These are phyloP conservation scores for Coemansia interrupta DNA, from an alignment of 192 early-diverging fungal species.

Conservation along the genomic window DNA sequence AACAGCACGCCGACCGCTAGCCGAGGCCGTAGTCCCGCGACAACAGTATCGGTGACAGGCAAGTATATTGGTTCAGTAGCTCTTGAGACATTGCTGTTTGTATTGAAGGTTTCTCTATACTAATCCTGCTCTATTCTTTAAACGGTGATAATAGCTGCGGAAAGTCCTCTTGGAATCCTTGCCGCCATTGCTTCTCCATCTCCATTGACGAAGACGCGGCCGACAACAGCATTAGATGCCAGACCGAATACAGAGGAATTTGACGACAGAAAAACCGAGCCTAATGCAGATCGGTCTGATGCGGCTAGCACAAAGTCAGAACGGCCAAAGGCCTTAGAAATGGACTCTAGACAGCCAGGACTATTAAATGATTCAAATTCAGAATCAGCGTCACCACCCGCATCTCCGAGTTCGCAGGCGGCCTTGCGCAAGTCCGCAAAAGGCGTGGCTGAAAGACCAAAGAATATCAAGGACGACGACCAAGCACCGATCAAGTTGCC, in stretches of 20 bases:
- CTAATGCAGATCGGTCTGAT: too few relatives aligned
- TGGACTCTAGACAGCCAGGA: not conserved
- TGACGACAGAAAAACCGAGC: not conserved
- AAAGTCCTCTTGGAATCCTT: slow-evolving; percentile 41
- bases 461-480: not conserved
- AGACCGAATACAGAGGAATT: too few relatives aligned
- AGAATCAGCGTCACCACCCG: slow-evolving; percentile 26
- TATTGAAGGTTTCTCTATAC: not conserved
- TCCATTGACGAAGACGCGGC: slow-evolving; percentile 9
- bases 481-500: slow-evolving; percentile 1
- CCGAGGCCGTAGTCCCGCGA: not conserved
- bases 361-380: not conserved
- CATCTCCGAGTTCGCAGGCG: slow-evolving; percentile 43
- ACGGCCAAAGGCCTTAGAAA: not conserved
- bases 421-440: slow-evolving; percentile 17
- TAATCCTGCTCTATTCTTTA: not conserved
- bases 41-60: too few relatives aligned
- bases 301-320: not conserved
- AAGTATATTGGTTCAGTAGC: too few relatives aligned
- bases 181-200: slow-evolving; percentile 43
- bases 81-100: not conserved
- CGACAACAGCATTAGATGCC: not conserved
- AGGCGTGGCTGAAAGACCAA: not conserved
- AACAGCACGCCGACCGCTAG: not conserved
- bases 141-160: slow-evolving; percentile 14